Evolutionary conservation across 192 early-diverging fungal species (phyloP).

Genomic region (Geranomyces variabilis): DNA sequence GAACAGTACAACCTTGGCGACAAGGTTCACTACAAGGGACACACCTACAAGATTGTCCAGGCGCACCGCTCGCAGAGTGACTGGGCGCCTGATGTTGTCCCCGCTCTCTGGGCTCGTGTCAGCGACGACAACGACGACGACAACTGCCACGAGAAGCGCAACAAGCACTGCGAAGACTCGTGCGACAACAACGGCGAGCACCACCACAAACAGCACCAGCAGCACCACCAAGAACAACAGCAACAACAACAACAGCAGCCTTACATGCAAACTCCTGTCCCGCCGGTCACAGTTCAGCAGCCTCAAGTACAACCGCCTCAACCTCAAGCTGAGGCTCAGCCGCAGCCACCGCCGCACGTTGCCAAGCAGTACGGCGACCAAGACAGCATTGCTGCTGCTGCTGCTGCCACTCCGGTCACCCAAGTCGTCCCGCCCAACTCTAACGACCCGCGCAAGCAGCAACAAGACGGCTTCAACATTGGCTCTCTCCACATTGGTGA

Average conservation of each 20-base stretch:
- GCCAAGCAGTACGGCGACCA: conserved; percentile 2
- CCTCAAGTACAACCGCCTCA: conserved; percentile 5
- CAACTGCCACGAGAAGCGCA: conserved; percentile 1
- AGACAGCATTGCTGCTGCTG: background rate
- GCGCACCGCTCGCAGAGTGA: conserved; percentile 31
- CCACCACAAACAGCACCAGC: conserved; percentile 22
- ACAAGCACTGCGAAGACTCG: conserved; percentile 10
- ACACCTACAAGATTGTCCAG: conserved; percentile 29
- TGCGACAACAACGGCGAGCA: conserved; percentile 6
- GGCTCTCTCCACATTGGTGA: conserved; percentile 18
- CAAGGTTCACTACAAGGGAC: conserved; percentile 26
- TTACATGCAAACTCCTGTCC: background rate
- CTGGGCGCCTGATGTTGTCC: conserved; percentile 26
- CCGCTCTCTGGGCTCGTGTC: conserved; percentile 30
- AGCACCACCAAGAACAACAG: conserved; percentile 16
- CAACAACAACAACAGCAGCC: conserved; percentile 28
- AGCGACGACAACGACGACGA: background rate
- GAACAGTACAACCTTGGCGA: conserved; percentile 18
- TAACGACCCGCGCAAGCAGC: conserved; percentile 32
- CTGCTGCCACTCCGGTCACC: background rate
- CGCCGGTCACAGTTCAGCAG: conserved; percentile 22
- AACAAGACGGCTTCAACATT: conserved; percentile 26
- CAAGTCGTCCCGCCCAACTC: conserved; percentile 18
- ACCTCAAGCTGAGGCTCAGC: conserved; percentile 3
- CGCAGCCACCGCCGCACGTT: background rate